Base-by-base conservation (phyloP, 2,329 filamentous ascomycete genomes). In the Neocatenulostroma microsporum region DNA sequence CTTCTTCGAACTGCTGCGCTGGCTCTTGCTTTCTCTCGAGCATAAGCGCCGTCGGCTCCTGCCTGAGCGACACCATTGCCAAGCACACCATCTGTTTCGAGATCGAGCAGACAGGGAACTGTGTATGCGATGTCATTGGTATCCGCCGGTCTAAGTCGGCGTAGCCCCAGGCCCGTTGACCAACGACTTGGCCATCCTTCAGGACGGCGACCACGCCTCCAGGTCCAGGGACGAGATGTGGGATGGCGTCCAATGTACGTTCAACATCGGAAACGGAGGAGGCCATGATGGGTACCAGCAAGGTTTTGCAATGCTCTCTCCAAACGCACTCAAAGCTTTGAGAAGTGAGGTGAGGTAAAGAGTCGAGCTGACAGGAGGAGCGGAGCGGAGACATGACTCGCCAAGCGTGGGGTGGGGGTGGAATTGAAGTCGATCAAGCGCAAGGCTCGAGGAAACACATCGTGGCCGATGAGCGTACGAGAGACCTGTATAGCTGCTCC, bases 91-190 rank as follows among this genome's bases (percentile, higher is more conserved):
- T 63, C 35, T 69, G 66, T 45, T 69, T 69, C 2, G 64, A 60
- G 40, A 68, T 69, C 5, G 65, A 68, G 44, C 66, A 69, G 38
- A 69, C 68, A 9, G 66, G 66, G 14, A 69, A 43, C 8, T 55
- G 52, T 1, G 57, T 67, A 4, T 58, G 39, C 4, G 57, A 27
- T 0, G 53, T 57, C 44, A 69, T 53, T 4, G 53, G 56, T 15
- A 62, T 57, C 4, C 58, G 55, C 7, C 44, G 32, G n/a, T 64
- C 54, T 14, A 68, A 37, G 47, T 69, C 55, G 14, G 66, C 63
- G 34, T 60, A 68, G 23, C 66, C 66, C 63, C 65, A 69, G 25
- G 56, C 50, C 3, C 57, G 57, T 30, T 62, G 50, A 15, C 54
- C 58, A 24, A 63, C 40, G 17, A 66, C 43, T 26, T 66, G 42